phyloP scores from a whole-genome alignment of 169 alveolate genomes.

The Plasmodium vivax region DNA sequence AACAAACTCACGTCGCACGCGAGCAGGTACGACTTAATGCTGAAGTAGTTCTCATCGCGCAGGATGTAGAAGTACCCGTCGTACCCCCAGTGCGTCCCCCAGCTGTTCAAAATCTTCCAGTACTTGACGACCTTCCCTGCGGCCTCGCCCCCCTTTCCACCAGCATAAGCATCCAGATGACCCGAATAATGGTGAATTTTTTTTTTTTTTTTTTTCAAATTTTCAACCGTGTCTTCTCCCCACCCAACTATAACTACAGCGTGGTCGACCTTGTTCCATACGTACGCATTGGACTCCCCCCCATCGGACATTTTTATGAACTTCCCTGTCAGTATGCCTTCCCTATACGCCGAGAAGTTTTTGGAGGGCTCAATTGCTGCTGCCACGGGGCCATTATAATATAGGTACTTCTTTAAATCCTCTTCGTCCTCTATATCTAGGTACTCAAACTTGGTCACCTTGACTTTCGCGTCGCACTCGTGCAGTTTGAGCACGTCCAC shows the following conservation, averaged over 20 bases:
- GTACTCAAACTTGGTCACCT: slow-evolving; percentile 41
- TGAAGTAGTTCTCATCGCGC: slow-evolving; percentile 41
- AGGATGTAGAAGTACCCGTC: slow-evolving; percentile 59
- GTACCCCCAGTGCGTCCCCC: slow-evolving; percentile 71
- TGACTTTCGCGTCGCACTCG: slow-evolving; percentile 44
- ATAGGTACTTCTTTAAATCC: slow-evolving; percentile 41
- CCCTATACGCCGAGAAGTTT: slow-evolving; percentile 7
- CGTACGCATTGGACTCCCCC: slow-evolving; percentile 45
- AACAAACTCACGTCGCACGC: slow-evolving; percentile 68
- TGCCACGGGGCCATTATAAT: slow-evolving; percentile 71
- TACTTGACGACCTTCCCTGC: slow-evolving; percentile 26
- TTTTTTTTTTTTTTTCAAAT: slow-evolving; percentile 36
- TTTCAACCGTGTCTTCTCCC: slow-evolving; percentile 56
- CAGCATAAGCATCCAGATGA: neutral
- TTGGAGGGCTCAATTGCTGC: slow-evolving; percentile 74
- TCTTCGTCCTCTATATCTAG: slow-evolving; percentile 71
- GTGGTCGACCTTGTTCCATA: slow-evolving; percentile 74
- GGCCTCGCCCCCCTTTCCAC: neutral
- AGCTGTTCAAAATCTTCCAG: slow-evolving; percentile 68
- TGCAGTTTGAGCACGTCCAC: neutral
- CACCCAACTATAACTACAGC: slow-evolving; percentile 75
- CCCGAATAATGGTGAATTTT: neutral
- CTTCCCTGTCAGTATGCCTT: slow-evolving; percentile 50
- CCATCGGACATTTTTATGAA: slow-evolving; percentile 70
- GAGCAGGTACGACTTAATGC: slow-evolving; percentile 45